A percentile compares a stretch with the other conserved stretches of the same genome.
These are phyloP conservation scores for Podospora bellae-mahoneyi DNA, from an alignment of 495 filamentous ascomycete species.

Conservation along the genomic window DNA sequence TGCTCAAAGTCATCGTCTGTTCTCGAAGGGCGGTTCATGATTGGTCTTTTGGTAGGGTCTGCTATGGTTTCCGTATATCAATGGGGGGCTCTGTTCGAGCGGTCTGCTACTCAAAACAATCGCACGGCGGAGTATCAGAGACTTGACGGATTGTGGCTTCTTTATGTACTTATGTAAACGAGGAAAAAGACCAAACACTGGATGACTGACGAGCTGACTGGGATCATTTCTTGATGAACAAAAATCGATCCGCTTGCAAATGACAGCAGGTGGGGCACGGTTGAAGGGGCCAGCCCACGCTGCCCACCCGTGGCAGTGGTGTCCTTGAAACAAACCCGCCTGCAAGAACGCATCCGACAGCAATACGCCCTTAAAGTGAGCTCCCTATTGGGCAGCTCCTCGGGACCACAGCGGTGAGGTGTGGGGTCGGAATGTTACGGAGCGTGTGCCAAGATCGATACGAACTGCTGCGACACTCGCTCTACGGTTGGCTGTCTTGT, in stretches of 20 bases:
- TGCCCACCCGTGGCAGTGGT: not conserved
- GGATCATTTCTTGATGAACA: not conserved
- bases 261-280: not conserved
- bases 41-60: constrained; percentile 3
- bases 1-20: constrained; percentile 56
- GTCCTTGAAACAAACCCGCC: not conserved
- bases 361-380: not conserved
- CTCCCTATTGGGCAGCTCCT: not conserved
- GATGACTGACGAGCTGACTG: not conserved
- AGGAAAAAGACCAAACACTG: not conserved
- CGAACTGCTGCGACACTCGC: not conserved
- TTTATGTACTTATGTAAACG: not conserved
- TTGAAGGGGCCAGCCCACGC: not conserved
- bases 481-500: too few relatives aligned
- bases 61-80: not conserved
- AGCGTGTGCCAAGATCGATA: not conserved
- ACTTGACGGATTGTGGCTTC: not conserved
- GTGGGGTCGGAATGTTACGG: not conserved
- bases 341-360: not conserved
- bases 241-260: not conserved
- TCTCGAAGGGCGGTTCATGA: constrained; percentile 64
- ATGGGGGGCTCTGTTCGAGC: not conserved
- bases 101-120: not conserved
- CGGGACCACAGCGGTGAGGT: not conserved
- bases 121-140: not conserved